A percentile compares a stretch with the other conserved stretches of the same genome.
Evolutionary conservation across 306 rosid genomes (phyloP).

Genomic region (Medicago arabica): DNA sequence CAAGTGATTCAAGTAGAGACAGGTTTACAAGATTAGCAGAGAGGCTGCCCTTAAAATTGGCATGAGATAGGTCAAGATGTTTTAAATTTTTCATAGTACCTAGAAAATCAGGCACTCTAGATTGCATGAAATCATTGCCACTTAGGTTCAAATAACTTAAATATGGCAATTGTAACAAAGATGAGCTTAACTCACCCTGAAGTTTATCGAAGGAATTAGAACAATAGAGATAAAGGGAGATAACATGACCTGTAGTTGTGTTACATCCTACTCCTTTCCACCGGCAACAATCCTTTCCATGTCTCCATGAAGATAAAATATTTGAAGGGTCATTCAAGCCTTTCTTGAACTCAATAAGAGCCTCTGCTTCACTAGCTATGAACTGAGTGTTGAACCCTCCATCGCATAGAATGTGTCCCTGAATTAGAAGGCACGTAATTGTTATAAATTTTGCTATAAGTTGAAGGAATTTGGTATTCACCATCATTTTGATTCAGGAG

Average conservation of each 20-base stretch:
- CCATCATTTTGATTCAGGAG: neutral
- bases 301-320: slow-evolving; percentile 26
- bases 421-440: slow-evolving; percentile 3
- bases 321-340: slow-evolving; percentile 29
- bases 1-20: slow-evolving; percentile 34
- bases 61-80: slow-evolving; percentile 41
- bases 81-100: slow-evolving; percentile 15
- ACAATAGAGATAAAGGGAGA: slow-evolving; percentile 29
- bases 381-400: slow-evolving; percentile 5
- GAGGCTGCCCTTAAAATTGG: slow-evolving; percentile 18
- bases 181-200: slow-evolving; percentile 1
- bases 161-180: slow-evolving; percentile 28
- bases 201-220: neutral
- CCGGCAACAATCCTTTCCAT: slow-evolving; percentile 30
- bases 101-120: slow-evolving; percentile 25
- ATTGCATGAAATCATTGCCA: slow-evolving; percentile 35
- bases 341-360: slow-evolving; percentile 38
- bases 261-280: slow-evolving; percentile 45
- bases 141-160: slow-evolving; percentile 34
- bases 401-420: neutral
- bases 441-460: neutral
- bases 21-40: slow-evolving; percentile 32
- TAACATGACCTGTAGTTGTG: slow-evolving; percentile 46
- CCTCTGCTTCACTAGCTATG: slow-evolving; percentile 3
- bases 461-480: slow-evolving; percentile 8